Evolutionary conservation across 352 stramenopile species (phyloP).

Genomic region (Phytophthora cryptogea): DNA sequence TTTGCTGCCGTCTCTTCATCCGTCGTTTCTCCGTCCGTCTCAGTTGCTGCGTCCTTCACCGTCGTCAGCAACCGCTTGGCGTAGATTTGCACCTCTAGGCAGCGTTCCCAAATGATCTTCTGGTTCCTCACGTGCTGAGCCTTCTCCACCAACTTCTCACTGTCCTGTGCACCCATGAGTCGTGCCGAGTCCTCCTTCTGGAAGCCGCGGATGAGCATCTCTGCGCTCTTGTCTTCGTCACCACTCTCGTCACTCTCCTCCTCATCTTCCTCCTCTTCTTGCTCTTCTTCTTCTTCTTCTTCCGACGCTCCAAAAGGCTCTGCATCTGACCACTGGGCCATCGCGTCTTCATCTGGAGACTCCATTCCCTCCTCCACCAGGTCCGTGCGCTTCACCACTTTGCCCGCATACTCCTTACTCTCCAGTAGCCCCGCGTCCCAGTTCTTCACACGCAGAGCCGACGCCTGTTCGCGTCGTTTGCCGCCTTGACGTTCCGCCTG

Average conservation of each 20-base stretch:
- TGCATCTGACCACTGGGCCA: slow-evolving; percentile 81
- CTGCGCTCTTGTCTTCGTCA: slow-evolving; percentile 57
- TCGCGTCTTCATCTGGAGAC: slow-evolving; percentile 76
- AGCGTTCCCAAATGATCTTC: slow-evolving; percentile 85
- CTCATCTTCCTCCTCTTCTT: slow-evolving; percentile 39
- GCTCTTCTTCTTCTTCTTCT: slow-evolving; percentile 39
- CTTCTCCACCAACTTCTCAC: slow-evolving; percentile 77
- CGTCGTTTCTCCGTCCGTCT: slow-evolving; percentile 32
- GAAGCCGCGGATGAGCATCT: slow-evolving; percentile 80
- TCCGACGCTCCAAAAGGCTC: slow-evolving; percentile 78
- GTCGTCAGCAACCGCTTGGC: slow-evolving; percentile 75
- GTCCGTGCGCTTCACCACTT: slow-evolving; percentile 78
- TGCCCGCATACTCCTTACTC: slow-evolving; percentile 67
- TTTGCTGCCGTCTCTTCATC: slow-evolving; percentile 25
- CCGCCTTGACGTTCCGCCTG: slow-evolving; percentile 30
- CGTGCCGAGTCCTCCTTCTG: slow-evolving; percentile 78
- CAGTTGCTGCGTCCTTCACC: slow-evolving; percentile 34
- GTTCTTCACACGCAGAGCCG: slow-evolving; percentile 76
- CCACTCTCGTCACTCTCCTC: slow-evolving; percentile 45
- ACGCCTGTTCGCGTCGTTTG: slow-evolving; percentile 52
- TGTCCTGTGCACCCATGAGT: slow-evolving; percentile 79
- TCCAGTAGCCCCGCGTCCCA: slow-evolving; percentile 63
- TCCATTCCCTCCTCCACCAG: slow-evolving; percentile 39
- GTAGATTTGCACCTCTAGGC: slow-evolving; percentile 86
- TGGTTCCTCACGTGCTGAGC: slow-evolving; percentile 81